These are phyloP conservation scores for Diaporthe batatas DNA, from an alignment of 2,329 filamentous ascomycete genomes.

Conservation along the genomic window DNA sequence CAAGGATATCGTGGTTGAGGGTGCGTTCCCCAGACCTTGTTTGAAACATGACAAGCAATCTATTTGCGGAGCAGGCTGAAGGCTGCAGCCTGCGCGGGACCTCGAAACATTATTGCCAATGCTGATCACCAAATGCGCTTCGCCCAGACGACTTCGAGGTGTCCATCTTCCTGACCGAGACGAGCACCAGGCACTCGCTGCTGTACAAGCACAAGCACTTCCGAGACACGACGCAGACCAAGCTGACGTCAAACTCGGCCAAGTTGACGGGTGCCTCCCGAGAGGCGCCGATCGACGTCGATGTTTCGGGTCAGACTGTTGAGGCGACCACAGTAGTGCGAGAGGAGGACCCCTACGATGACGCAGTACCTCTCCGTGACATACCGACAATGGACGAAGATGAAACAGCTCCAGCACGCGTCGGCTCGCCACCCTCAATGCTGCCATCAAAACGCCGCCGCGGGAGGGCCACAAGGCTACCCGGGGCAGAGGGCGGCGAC, in stretches of 20 bases:
- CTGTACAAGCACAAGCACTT: constrained; percentile 88
- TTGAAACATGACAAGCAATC: constrained; percentile 10
- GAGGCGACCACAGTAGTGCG: constrained; percentile 52
- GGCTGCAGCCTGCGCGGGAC: background rate
- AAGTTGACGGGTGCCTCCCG: constrained; percentile 71
- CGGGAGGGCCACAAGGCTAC: constrained; percentile 49
- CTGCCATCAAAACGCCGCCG: constrained; percentile 50
- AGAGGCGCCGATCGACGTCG: constrained; percentile 67
- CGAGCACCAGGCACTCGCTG: constrained; percentile 85
- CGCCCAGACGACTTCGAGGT: constrained; percentile 91
- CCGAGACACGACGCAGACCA: constrained; percentile 66
- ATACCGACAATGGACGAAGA: constrained; percentile 63
- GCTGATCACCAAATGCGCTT: constrained; percentile 17
- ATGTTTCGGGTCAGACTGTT: constrained; percentile 54
- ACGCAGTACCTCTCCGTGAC: constrained; percentile 65
- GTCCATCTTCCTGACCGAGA: constrained; percentile 91
- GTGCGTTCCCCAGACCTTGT: constrained; percentile 58
- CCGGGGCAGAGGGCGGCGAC: constrained; percentile 50
- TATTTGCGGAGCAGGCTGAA: constrained; percentile 25
- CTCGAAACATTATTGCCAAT: constrained; percentile 1
- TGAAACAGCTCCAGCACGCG: constrained; percentile 47
- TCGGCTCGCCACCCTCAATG: constrained; percentile 43
- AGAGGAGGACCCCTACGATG: constrained; percentile 74
- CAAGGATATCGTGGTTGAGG: constrained; percentile 88
- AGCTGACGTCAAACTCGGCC: constrained; percentile 71